These are phyloP conservation scores for Entomophthora muscae DNA, from an alignment of 371 early-diverging fungal genomes.

Conservation along the genomic window DNA sequence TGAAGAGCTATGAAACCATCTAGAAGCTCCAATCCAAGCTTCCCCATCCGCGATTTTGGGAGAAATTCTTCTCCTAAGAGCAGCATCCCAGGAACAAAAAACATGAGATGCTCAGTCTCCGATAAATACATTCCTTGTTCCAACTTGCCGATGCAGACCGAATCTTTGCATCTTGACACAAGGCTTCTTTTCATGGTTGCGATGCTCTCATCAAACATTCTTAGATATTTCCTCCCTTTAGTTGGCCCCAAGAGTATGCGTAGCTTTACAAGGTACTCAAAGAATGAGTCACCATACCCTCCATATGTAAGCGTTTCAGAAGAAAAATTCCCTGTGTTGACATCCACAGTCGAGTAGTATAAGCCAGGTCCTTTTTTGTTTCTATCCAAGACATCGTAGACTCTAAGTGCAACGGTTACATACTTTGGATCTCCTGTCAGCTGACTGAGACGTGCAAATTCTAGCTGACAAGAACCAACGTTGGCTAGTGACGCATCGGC, in stretches of 20 bases:
- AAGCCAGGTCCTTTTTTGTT: constrained; percentile 31
- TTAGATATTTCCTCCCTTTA: background rate
- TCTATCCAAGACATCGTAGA: background rate
- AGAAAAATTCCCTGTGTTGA: constrained; percentile 12
- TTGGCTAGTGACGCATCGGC: constrained; percentile 53
- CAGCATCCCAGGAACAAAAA: constrained; percentile 54
- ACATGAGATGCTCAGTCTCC: constrained; percentile 15
- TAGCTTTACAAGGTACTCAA: constrained; percentile 9
- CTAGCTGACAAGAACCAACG: no score
- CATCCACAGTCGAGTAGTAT: constrained; percentile 22
- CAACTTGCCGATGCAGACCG: background rate
- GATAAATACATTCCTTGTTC: background rate
- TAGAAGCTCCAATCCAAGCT: constrained; percentile 24
- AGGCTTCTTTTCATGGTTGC: background rate
- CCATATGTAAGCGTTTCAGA: constrained; percentile 9
- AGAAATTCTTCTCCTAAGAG: constrained; percentile 33
- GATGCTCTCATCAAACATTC: constrained; percentile 3
- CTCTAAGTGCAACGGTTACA: constrained; percentile 13
- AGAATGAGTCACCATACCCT: constrained; percentile 11
- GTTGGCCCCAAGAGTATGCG: background rate
- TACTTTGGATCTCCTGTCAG: constrained; percentile 47
- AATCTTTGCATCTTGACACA: background rate
- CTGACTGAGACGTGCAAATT: constrained; percentile 63
- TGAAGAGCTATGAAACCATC: constrained; percentile 44
- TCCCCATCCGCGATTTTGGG: constrained; percentile 5